These are phyloP conservation scores for Komagataella kurtzmanii DNA, from an alignment of 805 yeast genomes.

Conservation along the genomic window DNA sequence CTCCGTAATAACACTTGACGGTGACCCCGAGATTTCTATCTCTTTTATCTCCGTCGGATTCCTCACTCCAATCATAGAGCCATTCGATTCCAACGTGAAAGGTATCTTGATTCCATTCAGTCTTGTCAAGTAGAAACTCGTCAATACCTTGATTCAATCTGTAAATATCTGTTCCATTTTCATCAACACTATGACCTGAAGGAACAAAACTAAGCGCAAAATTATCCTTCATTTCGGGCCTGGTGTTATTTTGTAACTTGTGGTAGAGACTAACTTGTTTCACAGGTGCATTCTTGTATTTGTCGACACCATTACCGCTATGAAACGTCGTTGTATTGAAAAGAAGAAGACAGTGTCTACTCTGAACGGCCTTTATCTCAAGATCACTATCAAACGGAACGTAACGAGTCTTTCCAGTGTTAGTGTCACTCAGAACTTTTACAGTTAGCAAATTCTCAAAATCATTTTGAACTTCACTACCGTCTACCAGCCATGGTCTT, in stretches of 20 bases:
- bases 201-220: slow-evolving; percentile 16
- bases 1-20: slow-evolving; percentile 71
- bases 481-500: slow-evolving; percentile 33
- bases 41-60: slow-evolving; percentile 16
- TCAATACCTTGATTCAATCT: slow-evolving; percentile 53
- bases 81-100: slow-evolving; percentile 62
- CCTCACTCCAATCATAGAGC: slow-evolving; percentile 32
- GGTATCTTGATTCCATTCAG: slow-evolving; percentile 36
- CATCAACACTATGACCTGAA: slow-evolving; percentile 29
- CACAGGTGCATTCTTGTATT: slow-evolving; percentile 40
- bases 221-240: slow-evolving; percentile 2
- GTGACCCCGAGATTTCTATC: slow-evolving; percentile 33
- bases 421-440: slow-evolving; percentile 35
- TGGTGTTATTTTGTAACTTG: slow-evolving; percentile 3
- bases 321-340: slow-evolving; percentile 38
- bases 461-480: slow-evolving; percentile 17
- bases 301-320: slow-evolving; percentile 14
- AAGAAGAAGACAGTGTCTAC: slow-evolving; percentile 48
- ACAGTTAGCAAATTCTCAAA: slow-evolving; percentile 33
- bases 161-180: slow-evolving; percentile 21
- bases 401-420: slow-evolving; percentile 27
- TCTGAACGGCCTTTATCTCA: slow-evolving; percentile 40
- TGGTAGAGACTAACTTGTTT: slow-evolving; percentile 43
- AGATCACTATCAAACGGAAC: slow-evolving; percentile 57
- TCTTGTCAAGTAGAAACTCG: slow-evolving; percentile 47